Conservation (phyloP, 2,329 filamentous ascomycete species). For the Talaromyces sp. region DNA sequence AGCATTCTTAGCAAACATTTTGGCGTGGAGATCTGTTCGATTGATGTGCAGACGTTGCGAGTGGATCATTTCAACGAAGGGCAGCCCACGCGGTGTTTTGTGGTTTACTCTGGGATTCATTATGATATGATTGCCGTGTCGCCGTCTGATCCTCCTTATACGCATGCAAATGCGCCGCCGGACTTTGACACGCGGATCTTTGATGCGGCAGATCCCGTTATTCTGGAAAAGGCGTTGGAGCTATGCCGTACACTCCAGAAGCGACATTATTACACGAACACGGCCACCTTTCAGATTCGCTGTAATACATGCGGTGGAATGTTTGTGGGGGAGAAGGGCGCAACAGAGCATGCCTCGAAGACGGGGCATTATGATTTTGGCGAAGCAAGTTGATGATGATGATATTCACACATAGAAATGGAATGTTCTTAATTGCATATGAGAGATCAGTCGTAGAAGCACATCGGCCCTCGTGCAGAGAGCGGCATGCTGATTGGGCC, state of each 20-base stretch:
- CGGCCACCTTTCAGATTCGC: slow-evolving; percentile 68
- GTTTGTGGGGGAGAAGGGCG: slow-evolving; percentile 44
- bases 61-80: slow-evolving; percentile 76
- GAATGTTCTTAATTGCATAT: neutral
- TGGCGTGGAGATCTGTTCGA: slow-evolving; percentile 75
- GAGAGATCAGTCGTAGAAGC: neutral
- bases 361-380: slow-evolving; percentile 48
- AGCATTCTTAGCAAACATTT: slow-evolving; percentile 80
- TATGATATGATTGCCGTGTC: slow-evolving; percentile 85
- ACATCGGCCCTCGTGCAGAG: slow-evolving; percentile 5
- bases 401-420: neutral
- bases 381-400: slow-evolving; percentile 38
- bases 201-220: slow-evolving; percentile 50
- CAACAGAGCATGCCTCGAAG: slow-evolving; percentile 42
- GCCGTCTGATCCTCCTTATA: slow-evolving; percentile 54
- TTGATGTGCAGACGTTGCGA: slow-evolving; percentile 67
- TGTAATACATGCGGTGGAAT: slow-evolving; percentile 59
- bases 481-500: neutral
- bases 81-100: slow-evolving; percentile 62
- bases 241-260: slow-evolving; percentile 63
- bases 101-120: slow-evolving; percentile 89
- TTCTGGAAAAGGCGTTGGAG: slow-evolving; percentile 57
- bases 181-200: slow-evolving; percentile 79
- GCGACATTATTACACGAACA: slow-evolving; percentile 84
- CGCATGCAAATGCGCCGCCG: slow-evolving; percentile 55